Base-by-base conservation (phyloP, 345 rosid species). In the Rhodamnia rubescens region DNA sequence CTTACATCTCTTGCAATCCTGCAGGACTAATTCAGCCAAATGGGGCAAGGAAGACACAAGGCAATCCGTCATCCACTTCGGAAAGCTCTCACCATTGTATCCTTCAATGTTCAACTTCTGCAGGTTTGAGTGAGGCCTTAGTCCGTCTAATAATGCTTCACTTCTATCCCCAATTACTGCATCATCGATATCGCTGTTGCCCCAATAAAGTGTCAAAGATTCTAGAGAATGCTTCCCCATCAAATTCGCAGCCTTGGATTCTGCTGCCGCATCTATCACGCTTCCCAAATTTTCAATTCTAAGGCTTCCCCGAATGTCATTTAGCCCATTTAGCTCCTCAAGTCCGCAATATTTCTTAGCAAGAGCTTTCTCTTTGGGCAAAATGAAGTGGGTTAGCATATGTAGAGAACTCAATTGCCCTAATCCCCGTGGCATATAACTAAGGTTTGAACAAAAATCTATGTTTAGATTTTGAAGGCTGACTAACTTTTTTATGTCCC, bases 201-300 rank as follows among this genome's bases (percentile, higher is more conserved):
- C 20, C 74, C 74, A 61, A 0, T 6, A 0, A 29, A 61, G 74
- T 14, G 0, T 0, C 0, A 61, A 12, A 0, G 18, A n/a, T 59
- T 59, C 0, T 0, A 59, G 0, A 27, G 0, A 61, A 1, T 5
- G 21, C 74, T 61, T 61, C 40, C 0, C 40, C 3, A 1, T 61
- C 74, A 61, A 29, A 20, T 27, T 61, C 1, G 21, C 40, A 14
- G 21, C 11, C 40, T 0, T 27, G 20, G 8, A 27, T 61, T 27
- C 40, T 14, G 0, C 21, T 61, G 6, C 1, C 0, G 40, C 1
- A 7, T 61, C 10, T 0, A 5, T 27, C 1, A 27, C 20, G 0
- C 9, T 3, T 27, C 21, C 21, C 40, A 61, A 6, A 61, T 61
- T 61, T 14, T 61, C 10, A 61, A 61, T 61, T 0, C 11, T 2